Evolutionary conservation across 2,329 filamentous ascomycete genomes (phyloP).

Genomic region (Bipolaris zeicola): DNA sequence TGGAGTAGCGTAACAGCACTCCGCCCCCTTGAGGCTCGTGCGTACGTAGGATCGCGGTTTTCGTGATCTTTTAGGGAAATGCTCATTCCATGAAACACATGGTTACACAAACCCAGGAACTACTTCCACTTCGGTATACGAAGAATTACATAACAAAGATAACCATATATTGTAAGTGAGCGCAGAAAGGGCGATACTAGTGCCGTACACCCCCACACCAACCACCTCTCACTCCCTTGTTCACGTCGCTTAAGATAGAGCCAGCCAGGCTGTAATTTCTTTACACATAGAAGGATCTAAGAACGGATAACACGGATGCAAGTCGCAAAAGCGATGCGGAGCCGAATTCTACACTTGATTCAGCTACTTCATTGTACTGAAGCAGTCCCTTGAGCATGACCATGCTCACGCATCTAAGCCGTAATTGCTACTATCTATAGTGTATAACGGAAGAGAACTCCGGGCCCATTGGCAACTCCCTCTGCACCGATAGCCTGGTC

Average conservation of each 20-base stretch:
- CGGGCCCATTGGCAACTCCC: slow-evolving; percentile 21
- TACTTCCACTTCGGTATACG: neutral
- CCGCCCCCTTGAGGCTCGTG: neutral
- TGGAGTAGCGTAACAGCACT: neutral
- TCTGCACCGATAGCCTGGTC: slow-evolving; percentile 19
- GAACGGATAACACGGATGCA: neutral
- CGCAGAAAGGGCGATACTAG: neutral
- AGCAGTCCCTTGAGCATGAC: neutral
- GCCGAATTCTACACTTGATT: too few relatives aligned
- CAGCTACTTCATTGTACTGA: neutral
- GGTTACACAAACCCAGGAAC: neutral
- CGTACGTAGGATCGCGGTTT: neutral
- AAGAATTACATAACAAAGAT: neutral
- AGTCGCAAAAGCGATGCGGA: neutral
- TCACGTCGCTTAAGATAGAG: too few relatives aligned
- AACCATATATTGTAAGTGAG: neutral
- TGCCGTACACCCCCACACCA: neutral
- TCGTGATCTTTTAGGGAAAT: neutral
- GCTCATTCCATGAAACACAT: neutral
- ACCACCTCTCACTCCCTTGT: neutral
- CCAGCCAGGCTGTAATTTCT: neutral
- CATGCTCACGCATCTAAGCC: neutral
- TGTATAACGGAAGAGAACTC: slow-evolving; percentile 20
- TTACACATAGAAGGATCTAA: neutral
- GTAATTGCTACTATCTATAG: neutral